Evolutionary conservation across 805 yeast genomes (phyloP).

Genomic region (Candida michaelii): DNA sequence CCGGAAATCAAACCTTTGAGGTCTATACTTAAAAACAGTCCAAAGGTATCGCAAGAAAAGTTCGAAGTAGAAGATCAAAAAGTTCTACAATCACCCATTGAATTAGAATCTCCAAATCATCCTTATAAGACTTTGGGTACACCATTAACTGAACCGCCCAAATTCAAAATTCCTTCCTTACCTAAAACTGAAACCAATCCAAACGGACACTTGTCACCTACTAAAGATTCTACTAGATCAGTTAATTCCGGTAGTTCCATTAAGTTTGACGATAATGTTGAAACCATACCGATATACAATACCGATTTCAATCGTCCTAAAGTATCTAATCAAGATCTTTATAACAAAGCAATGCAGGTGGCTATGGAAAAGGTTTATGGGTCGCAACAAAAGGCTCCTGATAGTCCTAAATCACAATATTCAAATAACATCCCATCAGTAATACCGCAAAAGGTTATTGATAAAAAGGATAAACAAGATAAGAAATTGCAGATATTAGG

Average conservation of each 20-base stretch:
- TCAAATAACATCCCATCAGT: not conserved
- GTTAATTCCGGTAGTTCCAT: conserved; percentile 31
- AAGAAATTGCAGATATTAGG: conserved; percentile 14
- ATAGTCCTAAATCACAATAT: not conserved
- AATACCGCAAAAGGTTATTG: conserved; percentile 9
- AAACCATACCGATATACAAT: conserved; percentile 32
- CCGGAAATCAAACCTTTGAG: conserved; percentile 25
- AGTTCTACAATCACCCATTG: conserved; percentile 4
- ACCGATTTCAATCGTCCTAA: conserved; percentile 7
- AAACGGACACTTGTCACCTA: conserved; percentile 4
- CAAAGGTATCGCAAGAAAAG: conserved; percentile 14
- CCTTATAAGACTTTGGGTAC: conserved; percentile 19
- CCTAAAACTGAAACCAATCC: not conserved
- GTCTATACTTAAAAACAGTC: conserved; percentile 31
- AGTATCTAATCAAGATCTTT: conserved; percentile 45
- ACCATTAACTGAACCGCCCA: conserved; percentile 14
- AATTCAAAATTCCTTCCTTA: conserved; percentile 13
- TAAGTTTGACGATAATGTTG: conserved; percentile 37
- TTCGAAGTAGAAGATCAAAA: conserved; percentile 11
- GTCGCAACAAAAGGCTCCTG: conserved; percentile 13
- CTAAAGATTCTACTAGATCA: conserved; percentile 11
- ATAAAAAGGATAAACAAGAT: conserved; percentile 14
- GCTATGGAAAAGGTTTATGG: conserved; percentile 62
- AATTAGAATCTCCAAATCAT: conserved; percentile 13
- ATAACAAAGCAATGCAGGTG: conserved; percentile 52